phyloP scores from a whole-genome alignment of 768 basidiomycete species.

The Panus rudis region DNA sequence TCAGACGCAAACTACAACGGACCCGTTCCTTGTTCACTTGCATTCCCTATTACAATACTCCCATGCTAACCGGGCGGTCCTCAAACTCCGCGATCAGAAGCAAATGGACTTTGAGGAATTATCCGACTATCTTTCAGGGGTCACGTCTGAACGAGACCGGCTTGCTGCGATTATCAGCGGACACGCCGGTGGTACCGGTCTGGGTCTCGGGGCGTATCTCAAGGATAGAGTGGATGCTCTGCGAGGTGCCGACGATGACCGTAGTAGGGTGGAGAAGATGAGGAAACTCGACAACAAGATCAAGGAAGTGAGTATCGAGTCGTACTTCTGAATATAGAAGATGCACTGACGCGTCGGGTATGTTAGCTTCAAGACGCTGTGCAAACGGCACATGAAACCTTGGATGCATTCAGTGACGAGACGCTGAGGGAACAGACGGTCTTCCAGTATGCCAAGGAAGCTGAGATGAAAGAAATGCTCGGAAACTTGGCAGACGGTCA shows the following conservation, averaged over 20 bases:
- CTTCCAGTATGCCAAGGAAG: conserved; percentile 86
- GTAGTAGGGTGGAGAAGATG: conserved; percentile 90
- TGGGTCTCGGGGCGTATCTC: conserved; percentile 83
- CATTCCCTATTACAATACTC: conserved; percentile 94
- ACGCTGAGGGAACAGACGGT: conserved; percentile 85
- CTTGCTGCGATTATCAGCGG: conserved; percentile 84
- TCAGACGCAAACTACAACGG: conserved; percentile 84
- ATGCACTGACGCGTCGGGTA: background rate
- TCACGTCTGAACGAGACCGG: conserved; percentile 88
- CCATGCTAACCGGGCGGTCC: conserved; percentile 85
- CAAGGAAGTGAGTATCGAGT: conserved; percentile 64
- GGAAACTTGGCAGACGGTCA: conserved; percentile 87
- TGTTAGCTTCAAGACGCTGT: conserved; percentile 92
- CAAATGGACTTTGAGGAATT: conserved; percentile 98
- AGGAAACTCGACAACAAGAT: conserved; percentile 88
- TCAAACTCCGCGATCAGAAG: conserved; percentile 95
- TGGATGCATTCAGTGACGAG: conserved; percentile 94
- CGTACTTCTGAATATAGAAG: background rate
- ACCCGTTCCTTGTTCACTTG: conserved; percentile 85
- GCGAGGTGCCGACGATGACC: conserved; percentile 88
- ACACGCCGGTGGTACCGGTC: conserved; percentile 78
- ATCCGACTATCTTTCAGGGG: conserved; percentile 89
- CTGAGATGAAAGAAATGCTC: conserved; percentile 96
- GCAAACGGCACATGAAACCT: conserved; percentile 89
- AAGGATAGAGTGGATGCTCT: conserved; percentile 90